A percentile compares a stretch with the other conserved stretches of the same genome.
phyloP scores from a whole-genome alignment of 2,329 filamentous ascomycete species.

The Phaeosphaeriaceae sp. region DNA sequence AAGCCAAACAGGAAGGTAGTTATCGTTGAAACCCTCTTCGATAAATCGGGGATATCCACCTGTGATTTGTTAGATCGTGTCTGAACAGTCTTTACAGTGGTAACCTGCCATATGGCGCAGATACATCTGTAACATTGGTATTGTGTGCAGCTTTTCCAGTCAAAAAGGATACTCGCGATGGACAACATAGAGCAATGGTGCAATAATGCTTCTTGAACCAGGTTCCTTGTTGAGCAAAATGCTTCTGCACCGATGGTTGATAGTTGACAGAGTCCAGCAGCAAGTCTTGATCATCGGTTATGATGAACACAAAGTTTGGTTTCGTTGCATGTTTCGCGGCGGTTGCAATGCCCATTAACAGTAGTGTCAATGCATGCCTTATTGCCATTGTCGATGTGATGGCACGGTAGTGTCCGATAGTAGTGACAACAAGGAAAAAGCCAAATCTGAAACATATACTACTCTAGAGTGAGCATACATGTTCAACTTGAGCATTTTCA shows the following conservation, averaged over 20 bases:
- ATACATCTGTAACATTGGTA: constrained; percentile 70
- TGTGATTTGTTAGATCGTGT: constrained; percentile 14
- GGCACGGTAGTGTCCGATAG: neutral
- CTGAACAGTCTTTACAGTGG: neutral
- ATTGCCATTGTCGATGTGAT: constrained; percentile 8
- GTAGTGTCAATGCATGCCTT: constrained; percentile 12
- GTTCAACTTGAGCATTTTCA: neutral
- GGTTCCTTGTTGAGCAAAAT: constrained; percentile 65
- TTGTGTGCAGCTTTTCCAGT: constrained; percentile 73
- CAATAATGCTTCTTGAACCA: constrained; percentile 69
- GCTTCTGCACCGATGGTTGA: constrained; percentile 64
- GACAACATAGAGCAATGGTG: constrained; percentile 72
- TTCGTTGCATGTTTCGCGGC: constrained; percentile 7
- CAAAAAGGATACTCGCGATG: constrained; percentile 69
- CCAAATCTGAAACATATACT: neutral
- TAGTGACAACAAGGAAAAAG: neutral
- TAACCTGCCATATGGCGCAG: constrained; percentile 59
- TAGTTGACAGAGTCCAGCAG: constrained; percentile 67
- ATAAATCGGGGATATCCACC: constrained; percentile 72
- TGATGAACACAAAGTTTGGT: constrained; percentile 69
- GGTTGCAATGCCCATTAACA: constrained; percentile 8
- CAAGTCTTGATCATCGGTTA: constrained; percentile 73
- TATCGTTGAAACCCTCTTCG: constrained; percentile 68
- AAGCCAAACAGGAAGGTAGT: constrained; percentile 75
- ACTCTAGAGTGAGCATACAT: neutral